Evolutionary conservation across 1,139 yeast species (phyloP).

Genomic region (Meyerozyma guilliermondii): DNA sequence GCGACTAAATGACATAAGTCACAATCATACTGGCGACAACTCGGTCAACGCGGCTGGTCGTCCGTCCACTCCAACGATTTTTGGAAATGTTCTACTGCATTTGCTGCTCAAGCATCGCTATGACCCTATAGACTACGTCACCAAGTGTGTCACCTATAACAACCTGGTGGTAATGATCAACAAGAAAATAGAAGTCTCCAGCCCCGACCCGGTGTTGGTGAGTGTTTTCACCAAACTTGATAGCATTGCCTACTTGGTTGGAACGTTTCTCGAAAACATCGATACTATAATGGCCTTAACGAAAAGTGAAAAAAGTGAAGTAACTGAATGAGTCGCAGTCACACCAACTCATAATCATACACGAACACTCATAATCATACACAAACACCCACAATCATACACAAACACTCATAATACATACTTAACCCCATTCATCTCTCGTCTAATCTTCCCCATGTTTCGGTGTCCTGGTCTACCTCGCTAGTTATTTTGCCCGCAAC

Average conservation of each 20-base stretch:
- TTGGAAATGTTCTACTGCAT: slow-evolving; percentile 24
- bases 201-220: slow-evolving; percentile 41
- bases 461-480: neutral
- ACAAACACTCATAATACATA: too few relatives aligned
- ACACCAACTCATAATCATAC: too few relatives aligned
- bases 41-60: neutral
- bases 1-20: slow-evolving; percentile 11
- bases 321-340: too few relatives aligned
- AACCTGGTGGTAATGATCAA: slow-evolving; percentile 38
- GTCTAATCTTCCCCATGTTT: neutral
- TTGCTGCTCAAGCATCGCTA: slow-evolving; percentile 28
- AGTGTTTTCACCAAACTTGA: slow-evolving; percentile 43
- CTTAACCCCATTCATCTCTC: too few relatives aligned
- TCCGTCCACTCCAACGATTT: slow-evolving; percentile 7
- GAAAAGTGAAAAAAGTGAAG: neutral
- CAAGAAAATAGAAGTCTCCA: slow-evolving; percentile 38
- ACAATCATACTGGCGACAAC: neutral
- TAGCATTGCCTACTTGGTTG: slow-evolving; percentile 35
- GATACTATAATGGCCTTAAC: neutral
- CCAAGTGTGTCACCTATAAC: slow-evolving; percentile 40
- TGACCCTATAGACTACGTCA: slow-evolving; percentile 39
- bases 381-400: too few relatives aligned
- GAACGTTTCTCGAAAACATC: slow-evolving; percentile 8
- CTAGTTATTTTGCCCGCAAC: neutral
- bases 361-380: too few relatives aligned